Evolutionary conservation across 169 alveolate genomes (phyloP), one percentile per base, ranked within the genome.

Genomic region (Eimeria necatrix): DNA sequence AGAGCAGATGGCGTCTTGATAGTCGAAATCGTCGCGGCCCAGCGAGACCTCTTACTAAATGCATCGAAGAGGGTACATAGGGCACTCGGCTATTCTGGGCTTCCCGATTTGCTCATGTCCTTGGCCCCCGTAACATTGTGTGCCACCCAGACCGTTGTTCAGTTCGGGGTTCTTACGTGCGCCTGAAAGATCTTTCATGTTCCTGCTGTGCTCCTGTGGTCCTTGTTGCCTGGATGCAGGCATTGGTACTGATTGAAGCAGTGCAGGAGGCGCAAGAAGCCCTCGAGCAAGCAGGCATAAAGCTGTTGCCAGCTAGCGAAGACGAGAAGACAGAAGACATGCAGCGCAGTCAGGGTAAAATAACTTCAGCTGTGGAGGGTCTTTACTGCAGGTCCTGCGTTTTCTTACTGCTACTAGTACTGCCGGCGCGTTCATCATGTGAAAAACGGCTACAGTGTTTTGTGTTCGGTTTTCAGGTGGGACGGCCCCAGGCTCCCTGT

Each of bases 201-300:
- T 24, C 22, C 24, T 26, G 32, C 86, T 76, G 86, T 76, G 86
- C 61, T 76, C 60, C 61, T 76, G 20, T 53, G 22, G 85, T 60
- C 46, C 61, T 64, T 46, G 61, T 22, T 81, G 56, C 26, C 46
- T 49, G 51, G 86, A 46, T 60, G 74, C 73, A 81, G 91, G 91
- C 91, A 4, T 73, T 81, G 61, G 74, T 81, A n/a, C 49, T 52
- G 6, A 4, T 81, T 46, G 91, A 81, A 74, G 91, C 91, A 22
- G 91, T 73, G 24, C 91, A 81, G 74, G 91, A 81, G 91, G 91
- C 91, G 48, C 91, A 81, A 22, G 91, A 81, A 51, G 91, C 91
- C 74, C 91, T 81, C 74, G 91, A 81, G 59, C 91, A 81, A 51
- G 91, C 76, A 51, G 91, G 91, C 6, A 7, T 81, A 20, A 81